Base-by-base conservation (phyloP, 2,329 filamentous ascomycete genomes). In the Verticillium nubilum region DNA sequence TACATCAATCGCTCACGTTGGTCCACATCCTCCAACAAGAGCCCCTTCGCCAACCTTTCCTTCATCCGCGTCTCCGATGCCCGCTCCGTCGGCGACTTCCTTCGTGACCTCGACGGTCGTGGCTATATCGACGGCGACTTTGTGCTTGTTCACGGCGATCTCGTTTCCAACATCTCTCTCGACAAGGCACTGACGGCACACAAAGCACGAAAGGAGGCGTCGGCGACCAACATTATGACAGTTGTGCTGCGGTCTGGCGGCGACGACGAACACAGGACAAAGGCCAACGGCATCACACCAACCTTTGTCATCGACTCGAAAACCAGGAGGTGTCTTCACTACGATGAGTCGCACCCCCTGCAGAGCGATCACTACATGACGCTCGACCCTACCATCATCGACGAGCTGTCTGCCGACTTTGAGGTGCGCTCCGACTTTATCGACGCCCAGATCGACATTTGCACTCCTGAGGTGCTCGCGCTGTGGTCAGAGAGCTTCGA, bases 401-500 rank as follows among this genome's bases (percentile, higher is more conserved):
- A 88, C 57, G 81, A 85, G 55, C 81, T 90, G 65, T 80, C 84
- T 5, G 76, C 77, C 52, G 91, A 96, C 71, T 83, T 97, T 56
- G 92, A 96, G 67, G 80, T 97, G 23, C 86, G 93, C 42, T 86
- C 89, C 64, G 94, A 99, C 74, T 78, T 99, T 60, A 90, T 98
- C 62, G 95, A 99, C 73, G 93, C 92, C 67, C 90, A 91, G 57
- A 95, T 99, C 68, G 95, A 99, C 71, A 98, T 99, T 64, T 98
- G 94, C 75, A 98, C 95, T 1, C 93, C 94, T 0, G 95, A 98
- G 70, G 93, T 97, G 9, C 83, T 98, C 52, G 93, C 93, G 7
- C 78, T 98, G 60, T 99, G 95, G 91, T 95, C 92, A 9, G 95
- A 99, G 75, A 97, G 93, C 70, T 99, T 98, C 68, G 94, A 99